Evolutionary conservation across 257 asterid species (phyloP), one percentile per base, ranked within the genome.

Genomic region (Datura wrightii): DNA sequence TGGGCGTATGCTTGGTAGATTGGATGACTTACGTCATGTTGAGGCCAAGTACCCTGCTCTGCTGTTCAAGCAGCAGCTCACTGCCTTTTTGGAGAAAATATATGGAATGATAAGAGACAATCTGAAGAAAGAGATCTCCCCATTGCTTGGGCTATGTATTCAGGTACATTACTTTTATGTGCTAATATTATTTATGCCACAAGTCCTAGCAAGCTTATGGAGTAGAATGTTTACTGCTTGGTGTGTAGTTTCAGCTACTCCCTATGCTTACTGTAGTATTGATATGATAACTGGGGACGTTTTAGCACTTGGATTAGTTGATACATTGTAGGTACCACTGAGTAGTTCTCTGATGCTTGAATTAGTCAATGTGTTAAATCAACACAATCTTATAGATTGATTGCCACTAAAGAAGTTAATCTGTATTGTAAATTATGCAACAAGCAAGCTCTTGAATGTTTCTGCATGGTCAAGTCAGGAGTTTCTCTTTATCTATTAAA

Each of bases 21-120:
- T 93, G 83, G 98, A 96, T 88, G 99, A 93, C 92, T 87, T 96
- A 84, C 95, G 99, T 69, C 99, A 96, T 87, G 98, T 96, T 85
- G 99, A 96, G 89, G 99, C 99, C 84, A 97, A 97, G 84, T 97
- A 97, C 87, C 99, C 98, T 84, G 99, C 99, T 80, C 91, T 97
- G 88, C 88, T 97, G 90, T 97, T 97, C 92, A 94, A 97, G 92
- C 99, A 94, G 92, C 99, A 97, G 92, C 98, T 97, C 79, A 97
- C 99, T 85, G 99, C 99, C 89, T 97, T 93, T 91, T 94, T 97
- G 89, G 98, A 97, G 91, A 97, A 97, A 93, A 95, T 97, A 83
- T 97, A 97, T 91, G 99, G 99, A 83, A 88, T 93, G 93, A 94
- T 97, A 85, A 92, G 99, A 85, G 99, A 97, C 89, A 97, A 92